These are phyloP conservation scores for Annulohypoxylon moriforme DNA, from an alignment of 495 filamentous ascomycete species.

Conservation along the genomic window DNA sequence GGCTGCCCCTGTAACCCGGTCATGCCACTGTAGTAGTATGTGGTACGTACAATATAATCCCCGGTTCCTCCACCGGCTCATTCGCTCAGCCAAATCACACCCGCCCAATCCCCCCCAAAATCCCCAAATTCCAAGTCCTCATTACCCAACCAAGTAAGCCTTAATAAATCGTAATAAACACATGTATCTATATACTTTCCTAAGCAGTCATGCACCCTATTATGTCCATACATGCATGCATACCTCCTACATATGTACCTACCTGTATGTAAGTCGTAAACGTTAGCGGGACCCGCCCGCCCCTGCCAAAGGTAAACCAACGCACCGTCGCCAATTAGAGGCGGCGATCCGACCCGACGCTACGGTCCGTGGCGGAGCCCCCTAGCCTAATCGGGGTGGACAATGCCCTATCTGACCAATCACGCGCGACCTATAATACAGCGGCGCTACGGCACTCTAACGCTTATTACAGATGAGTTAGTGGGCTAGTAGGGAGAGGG, in stretches of 20 bases:
- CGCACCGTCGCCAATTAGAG: slow-evolving; percentile 24
- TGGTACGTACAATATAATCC: no score
- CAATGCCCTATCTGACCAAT: slow-evolving; percentile 20
- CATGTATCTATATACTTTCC: no score
- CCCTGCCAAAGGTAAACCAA: background rate
- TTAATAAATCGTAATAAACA: no score
- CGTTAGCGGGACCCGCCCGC: background rate
- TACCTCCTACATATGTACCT: no score
- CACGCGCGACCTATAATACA: background rate
- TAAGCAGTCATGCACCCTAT: no score
- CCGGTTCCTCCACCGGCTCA: no score
- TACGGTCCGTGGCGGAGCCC: slow-evolving; percentile 34
- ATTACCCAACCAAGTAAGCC: background rate
- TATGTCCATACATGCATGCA: no score
- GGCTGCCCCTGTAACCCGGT: background rate
- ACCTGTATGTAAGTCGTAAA: no score
- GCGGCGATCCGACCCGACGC: slow-evolving; percentile 24
- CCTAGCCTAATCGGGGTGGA: slow-evolving; percentile 19
- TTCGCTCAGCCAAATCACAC: background rate
- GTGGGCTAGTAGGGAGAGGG: background rate
- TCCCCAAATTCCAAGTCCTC: background rate
- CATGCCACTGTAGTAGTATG: background rate
- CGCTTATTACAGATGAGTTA: slow-evolving; percentile 8
- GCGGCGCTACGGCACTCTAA: slow-evolving; percentile 8
- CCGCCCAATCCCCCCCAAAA: no score